A percentile compares a stretch with the other conserved stretches of the same genome.
phyloP scores from a whole-genome alignment of 163 green algal genomes.

The Scenedesmus sp. region DNA sequence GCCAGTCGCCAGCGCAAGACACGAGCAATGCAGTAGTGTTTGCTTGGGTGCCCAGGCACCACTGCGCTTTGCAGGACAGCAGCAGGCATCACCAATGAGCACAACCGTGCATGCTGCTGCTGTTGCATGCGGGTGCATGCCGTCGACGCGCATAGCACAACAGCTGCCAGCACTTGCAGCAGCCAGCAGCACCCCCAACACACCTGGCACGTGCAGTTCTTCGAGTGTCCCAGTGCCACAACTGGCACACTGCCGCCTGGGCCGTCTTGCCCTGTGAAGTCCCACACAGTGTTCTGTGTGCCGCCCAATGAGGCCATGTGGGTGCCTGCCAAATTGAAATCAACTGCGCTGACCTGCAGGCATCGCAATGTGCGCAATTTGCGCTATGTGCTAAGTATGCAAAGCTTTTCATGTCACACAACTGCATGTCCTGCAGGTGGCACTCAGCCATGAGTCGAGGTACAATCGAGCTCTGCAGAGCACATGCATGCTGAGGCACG shows the following conservation, averaged over 20 bases:
- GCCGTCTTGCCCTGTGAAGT: slow-evolving; percentile 22
- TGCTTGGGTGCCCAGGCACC: no score
- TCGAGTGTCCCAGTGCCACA: slow-evolving; percentile 44
- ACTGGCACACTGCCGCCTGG: slow-evolving; percentile 30
- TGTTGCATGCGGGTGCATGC: neutral
- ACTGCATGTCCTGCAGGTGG: no score
- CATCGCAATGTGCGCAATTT: no score
- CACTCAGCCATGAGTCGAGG: no score
- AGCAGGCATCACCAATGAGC: neutral
- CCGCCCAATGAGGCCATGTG: slow-evolving; percentile 26
- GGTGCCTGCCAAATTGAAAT: slow-evolving; percentile 13
- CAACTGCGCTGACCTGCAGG: slow-evolving; percentile 20
- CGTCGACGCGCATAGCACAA: neutral
- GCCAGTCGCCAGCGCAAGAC: no score
- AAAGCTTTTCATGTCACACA: no score
- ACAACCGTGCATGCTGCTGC: neutral
- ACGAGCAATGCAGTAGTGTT: no score
- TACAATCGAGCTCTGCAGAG: no score
- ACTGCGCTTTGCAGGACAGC: no score
- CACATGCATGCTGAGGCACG: no score
- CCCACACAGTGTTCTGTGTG: slow-evolving; percentile 30
- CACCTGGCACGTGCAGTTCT: slow-evolving; percentile 41
- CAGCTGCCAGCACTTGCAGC: neutral
- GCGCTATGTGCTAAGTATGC: no score
- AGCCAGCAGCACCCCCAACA: neutral